Evolutionary conservation across 805 yeast genomes (phyloP).

Genomic region (Candida argentea): DNA sequence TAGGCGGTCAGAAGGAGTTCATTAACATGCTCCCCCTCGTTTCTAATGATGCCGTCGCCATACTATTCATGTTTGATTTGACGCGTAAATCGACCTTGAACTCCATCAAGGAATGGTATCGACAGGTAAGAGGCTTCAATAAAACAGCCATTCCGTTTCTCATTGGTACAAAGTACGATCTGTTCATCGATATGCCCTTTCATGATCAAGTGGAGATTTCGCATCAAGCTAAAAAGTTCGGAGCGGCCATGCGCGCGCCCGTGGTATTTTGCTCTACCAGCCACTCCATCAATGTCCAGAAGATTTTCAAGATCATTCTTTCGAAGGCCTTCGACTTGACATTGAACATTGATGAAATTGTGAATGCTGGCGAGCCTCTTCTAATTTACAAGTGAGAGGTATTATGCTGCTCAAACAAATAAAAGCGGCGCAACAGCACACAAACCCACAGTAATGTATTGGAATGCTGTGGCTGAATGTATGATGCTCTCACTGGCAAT

Average conservation of each 20-base stretch:
- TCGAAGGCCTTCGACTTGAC: conserved; percentile 85
- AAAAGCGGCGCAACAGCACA: too few species aligned
- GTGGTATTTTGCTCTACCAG: conserved; percentile 85
- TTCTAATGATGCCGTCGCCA: conserved; percentile 85
- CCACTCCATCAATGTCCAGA: conserved; percentile 86
- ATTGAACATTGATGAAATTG: conserved; percentile 74
- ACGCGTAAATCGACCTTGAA: conserved; percentile 79
- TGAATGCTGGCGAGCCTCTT: conserved; percentile 84
- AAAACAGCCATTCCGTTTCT: conserved; percentile 84
- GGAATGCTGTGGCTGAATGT: too few species aligned
- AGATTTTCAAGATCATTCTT: conserved; percentile 82
- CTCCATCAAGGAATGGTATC: conserved; percentile 90
- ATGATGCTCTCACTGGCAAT: too few species aligned
- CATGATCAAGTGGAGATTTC: conserved; percentile 82
- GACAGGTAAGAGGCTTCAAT: conserved; percentile 84
- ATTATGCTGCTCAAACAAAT: too few species aligned
- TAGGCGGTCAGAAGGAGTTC: conserved; percentile 93
- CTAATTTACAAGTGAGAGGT: conserved; percentile 53
- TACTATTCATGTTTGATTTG: conserved; percentile 79
- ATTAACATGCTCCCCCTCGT: conserved; percentile 93
- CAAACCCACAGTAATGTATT: too few species aligned
- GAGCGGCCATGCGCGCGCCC: conserved; percentile 80
- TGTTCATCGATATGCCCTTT: conserved; percentile 66
- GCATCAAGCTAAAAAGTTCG: conserved; percentile 71
- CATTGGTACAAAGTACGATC: conserved; percentile 89